Evolutionary conservation across 805 yeast genomes (phyloP).

Genomic region (Myxozyma nipponensis): DNA sequence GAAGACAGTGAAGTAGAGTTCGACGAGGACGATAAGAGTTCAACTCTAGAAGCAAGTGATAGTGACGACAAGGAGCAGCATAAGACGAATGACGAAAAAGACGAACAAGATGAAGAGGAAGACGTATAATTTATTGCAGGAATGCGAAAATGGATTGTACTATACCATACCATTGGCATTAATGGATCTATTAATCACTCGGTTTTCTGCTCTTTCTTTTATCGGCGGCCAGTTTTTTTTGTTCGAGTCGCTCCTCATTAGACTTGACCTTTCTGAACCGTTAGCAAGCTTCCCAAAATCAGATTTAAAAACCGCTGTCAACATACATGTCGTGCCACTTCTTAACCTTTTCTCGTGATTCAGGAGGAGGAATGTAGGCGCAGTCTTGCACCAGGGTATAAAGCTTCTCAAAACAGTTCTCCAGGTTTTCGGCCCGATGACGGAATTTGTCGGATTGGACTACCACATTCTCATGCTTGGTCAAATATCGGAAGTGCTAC

Average conservation of each 20-base stretch:
- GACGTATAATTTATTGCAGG: background rate
- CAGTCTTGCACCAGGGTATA: constrained; percentile 47
- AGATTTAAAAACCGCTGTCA: background rate
- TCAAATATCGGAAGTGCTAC: constrained; percentile 49
- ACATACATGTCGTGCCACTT: constrained; percentile 19
- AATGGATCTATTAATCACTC: background rate
- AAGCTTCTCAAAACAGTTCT: constrained; percentile 59
- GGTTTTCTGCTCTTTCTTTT: background rate
- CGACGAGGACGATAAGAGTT: background rate
- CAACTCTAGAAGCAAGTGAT: too few species aligned
- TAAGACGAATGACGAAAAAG: background rate
- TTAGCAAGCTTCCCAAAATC: too few species aligned
- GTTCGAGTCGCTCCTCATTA: background rate
- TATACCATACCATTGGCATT: too few species aligned
- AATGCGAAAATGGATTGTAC: background rate
- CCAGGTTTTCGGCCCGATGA: constrained; percentile 54
- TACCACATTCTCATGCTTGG: constrained; percentile 52
- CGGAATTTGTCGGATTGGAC: constrained; percentile 60
- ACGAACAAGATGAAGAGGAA: background rate
- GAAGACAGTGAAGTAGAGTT: background rate
- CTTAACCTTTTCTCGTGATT: constrained; percentile 1
- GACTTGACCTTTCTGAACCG: background rate
- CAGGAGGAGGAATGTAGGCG: constrained; percentile 40
- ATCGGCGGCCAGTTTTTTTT: background rate
- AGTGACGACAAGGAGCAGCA: background rate